Conservation (phyloP, 345 rosid species). For the Euphorbia pulcherrima region DNA sequence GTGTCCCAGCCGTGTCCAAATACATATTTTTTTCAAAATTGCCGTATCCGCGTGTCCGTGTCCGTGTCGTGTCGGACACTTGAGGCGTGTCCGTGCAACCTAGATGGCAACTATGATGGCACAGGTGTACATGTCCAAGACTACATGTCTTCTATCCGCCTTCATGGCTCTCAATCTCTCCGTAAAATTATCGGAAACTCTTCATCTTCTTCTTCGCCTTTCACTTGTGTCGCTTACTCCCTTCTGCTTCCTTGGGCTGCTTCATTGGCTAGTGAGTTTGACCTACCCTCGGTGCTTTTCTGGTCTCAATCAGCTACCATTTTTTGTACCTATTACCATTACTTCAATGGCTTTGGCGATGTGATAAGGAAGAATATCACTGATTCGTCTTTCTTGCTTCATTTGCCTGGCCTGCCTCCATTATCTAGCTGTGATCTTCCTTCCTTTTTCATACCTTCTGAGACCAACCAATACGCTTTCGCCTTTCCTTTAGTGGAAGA, state of each 20-base stretch:
- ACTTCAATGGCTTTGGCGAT: conserved; percentile 41
- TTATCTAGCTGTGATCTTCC: conserved; percentile 47
- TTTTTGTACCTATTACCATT: conserved; percentile 50
- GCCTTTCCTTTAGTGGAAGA: conserved; percentile 17
- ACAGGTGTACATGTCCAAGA: conserved; percentile 7
- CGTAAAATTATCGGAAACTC: conserved; percentile 26
- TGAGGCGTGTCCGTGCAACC: no score
- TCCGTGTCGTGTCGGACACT: no score
- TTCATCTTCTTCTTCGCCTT: conserved; percentile 9
- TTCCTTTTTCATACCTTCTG: conserved; percentile 39
- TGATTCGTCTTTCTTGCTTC: conserved; percentile 20
- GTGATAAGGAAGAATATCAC: conserved; percentile 16
- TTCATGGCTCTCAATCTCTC: conserved; percentile 36
- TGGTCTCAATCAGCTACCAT: conserved; percentile 73
- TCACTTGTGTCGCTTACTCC: conserved; percentile 46
- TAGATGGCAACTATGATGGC: conserved; percentile 69
- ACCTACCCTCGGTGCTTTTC: conserved; percentile 39
- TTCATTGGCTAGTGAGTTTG: conserved; percentile 38
- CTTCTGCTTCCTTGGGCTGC: conserved; percentile 54
- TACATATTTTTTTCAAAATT: no score
- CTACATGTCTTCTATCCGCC: conserved; percentile 37
- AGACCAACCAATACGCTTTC: conserved; percentile 7
- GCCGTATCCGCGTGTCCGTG: no score
- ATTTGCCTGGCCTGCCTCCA: conserved; percentile 44
- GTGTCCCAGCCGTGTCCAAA: no score